phyloP scores from a whole-genome alignment of 495 filamentous ascomycete genomes.

The Penicillium fimorum region DNA sequence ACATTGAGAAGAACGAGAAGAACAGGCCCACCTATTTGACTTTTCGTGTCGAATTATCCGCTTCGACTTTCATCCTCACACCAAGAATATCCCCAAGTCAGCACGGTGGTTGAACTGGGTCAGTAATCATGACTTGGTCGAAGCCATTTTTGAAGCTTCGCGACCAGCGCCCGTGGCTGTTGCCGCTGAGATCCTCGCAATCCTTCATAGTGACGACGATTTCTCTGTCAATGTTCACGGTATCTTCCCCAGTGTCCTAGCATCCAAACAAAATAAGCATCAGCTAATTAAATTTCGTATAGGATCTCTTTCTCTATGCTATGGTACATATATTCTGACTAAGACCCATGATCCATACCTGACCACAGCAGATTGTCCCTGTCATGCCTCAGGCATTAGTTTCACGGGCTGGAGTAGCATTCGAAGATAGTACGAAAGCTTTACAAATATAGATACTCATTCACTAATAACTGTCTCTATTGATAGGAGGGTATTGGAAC shows the following conservation, averaged over 20 bases:
- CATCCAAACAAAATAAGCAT: neutral
- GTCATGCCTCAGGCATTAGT: slow-evolving; percentile 24
- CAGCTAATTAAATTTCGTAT: neutral
- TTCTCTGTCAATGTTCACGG: slow-evolving; percentile 17
- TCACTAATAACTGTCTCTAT: neutral
- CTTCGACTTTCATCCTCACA: neutral
- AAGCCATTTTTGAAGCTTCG: slow-evolving; percentile 11
- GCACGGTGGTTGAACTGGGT: neutral
- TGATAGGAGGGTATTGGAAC: slow-evolving; percentile 24
- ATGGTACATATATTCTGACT: slow-evolving; percentile 13
- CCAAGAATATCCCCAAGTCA: neutral
- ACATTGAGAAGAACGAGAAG: neutral
- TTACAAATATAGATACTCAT: neutral
- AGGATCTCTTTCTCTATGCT: slow-evolving; percentile 23
- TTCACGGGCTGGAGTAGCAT: slow-evolving; percentile 18
- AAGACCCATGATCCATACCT: neutral
- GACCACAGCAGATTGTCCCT: slow-evolving; percentile 22
- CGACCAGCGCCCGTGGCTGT: slow-evolving; percentile 13
- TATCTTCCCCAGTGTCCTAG: neutral
- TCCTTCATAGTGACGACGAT: slow-evolving; percentile 18
- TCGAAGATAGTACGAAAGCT: slow-evolving; percentile 19
- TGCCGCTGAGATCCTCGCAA: slow-evolving; percentile 19
- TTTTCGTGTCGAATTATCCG: neutral
- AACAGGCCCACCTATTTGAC: neutral
- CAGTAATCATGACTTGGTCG: slow-evolving; percentile 8